Conservation (phyloP, 768 basidiomycete genomes). For the Tylopilus rubrobrunneus region DNA sequence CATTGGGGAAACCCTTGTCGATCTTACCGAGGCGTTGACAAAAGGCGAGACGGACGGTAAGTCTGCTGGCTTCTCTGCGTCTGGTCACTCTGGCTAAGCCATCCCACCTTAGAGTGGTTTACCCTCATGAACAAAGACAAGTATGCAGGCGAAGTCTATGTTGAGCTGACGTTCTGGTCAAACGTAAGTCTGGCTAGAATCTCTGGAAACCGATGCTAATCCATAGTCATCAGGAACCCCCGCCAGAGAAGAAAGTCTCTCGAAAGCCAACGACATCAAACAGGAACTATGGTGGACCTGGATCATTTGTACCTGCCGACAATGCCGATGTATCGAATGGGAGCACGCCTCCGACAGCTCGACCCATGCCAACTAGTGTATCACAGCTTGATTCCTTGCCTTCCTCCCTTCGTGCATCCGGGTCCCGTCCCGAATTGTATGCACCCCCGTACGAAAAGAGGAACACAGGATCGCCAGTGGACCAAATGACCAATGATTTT, state of each 20-base stretch:
- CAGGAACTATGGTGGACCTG: conserved; percentile 75
- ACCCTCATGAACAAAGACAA: conserved; percentile 85
- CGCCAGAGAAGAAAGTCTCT: conserved; percentile 65
- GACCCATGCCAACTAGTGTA: conserved; percentile 23
- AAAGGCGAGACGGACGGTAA: conserved; percentile 96
- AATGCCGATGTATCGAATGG: conserved; percentile 27
- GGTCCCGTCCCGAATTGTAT: conserved; percentile 67
- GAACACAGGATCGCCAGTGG: conserved; percentile 39
- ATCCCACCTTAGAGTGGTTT: conserved; percentile 77
- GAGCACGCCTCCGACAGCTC: conserved; percentile 8
- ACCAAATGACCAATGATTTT: conserved; percentile 60
- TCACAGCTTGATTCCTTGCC: conserved; percentile 48
- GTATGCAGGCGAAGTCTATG: conserved; percentile 92
- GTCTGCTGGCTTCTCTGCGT: conserved; percentile 23
- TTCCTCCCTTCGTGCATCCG: conserved; percentile 58
- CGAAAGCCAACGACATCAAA: conserved; percentile 47
- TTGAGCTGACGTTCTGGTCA: conserved; percentile 97
- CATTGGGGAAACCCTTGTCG: conserved; percentile 87
- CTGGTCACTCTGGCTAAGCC: conserved; percentile 7
- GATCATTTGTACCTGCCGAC: conserved; percentile 62
- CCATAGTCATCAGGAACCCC: conserved; percentile 54
- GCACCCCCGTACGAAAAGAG: conserved; percentile 68
- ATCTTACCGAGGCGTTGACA: conserved; percentile 85
- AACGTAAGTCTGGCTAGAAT: conserved; percentile 52
- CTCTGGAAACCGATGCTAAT: conserved; percentile 3